These are phyloP conservation scores for Hortiboletus flavorubellus DNA, from an alignment of 768 basidiomycete genomes.

Conservation along the genomic window DNA sequence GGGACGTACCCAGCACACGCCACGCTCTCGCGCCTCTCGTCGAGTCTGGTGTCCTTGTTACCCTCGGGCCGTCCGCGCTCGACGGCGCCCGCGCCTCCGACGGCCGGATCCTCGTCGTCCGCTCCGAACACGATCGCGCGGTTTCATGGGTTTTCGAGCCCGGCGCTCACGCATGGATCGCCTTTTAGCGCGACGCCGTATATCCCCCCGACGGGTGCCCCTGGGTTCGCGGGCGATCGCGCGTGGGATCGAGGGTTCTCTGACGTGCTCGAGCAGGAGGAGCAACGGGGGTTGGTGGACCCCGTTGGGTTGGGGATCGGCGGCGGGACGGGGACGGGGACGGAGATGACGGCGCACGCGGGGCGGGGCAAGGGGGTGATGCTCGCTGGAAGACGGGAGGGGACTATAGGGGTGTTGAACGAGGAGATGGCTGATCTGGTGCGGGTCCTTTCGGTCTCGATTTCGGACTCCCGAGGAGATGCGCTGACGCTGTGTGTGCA, in stretches of 20 bases:
- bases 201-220: conserved; percentile 61
- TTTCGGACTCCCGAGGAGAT: no score
- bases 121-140: conserved; percentile 12
- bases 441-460: conserved; percentile 21
- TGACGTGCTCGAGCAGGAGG: conserved; percentile 43
- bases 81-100: neutral
- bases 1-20: conserved; percentile 27
- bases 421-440: conserved; percentile 59
- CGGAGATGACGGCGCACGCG: conserved; percentile 22
- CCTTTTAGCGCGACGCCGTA: conserved; percentile 49
- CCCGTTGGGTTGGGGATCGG: conserved; percentile 43
- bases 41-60: conserved; percentile 50
- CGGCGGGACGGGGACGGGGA: conserved; percentile 10
- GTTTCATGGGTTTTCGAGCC: conserved; percentile 11
- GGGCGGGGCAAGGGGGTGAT: conserved; percentile 38
- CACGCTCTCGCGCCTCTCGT: conserved; percentile 44
- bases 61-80: conserved; percentile 25
- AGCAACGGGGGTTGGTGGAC: conserved; percentile 36
- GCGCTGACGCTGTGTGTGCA: conserved; percentile 25
- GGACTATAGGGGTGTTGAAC: conserved; percentile 51
- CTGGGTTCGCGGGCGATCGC: conserved; percentile 67
- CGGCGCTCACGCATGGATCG: conserved; percentile 40
- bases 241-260: conserved; percentile 69
- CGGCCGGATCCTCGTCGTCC: conserved; percentile 14
- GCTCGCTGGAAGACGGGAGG: conserved; percentile 53